Evolutionary conservation across 2,329 filamentous ascomycete genomes (phyloP), one percentile per base, ranked within the genome.

Genomic region (Elsinoe australis): DNA sequence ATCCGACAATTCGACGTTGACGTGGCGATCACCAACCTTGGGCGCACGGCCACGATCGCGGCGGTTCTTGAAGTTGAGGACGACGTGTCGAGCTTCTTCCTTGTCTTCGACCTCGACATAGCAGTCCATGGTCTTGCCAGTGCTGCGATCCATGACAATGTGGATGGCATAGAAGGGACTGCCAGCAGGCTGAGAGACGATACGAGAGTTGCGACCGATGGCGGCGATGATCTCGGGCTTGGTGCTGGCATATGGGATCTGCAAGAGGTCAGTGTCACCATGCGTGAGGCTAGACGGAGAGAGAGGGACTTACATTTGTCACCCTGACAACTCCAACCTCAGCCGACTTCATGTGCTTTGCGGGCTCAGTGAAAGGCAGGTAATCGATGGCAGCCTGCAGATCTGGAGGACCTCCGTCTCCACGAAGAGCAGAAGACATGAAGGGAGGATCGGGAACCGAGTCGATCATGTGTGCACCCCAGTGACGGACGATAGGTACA

Each of bases 91-190:
- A 0, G 73, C 74, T 53, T 71, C 68, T 7, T 51, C 50, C 1
- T 49, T 39, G 14, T 52, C 58, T n/a, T 56, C 52, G 28, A 76
- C 66, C 49, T 78, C 74, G 31, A 74, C 64, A 53, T 66, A 78
- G 51, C 67, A 71, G 46, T 76, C 72, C 67, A 73, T 73, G 1
- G 74, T 76, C 62, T 76, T 77, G 14, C 71, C 72, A n/a, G 72
- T 75, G 17, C 70, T 67, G 17, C 73, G 71, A 52, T 78, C 74
- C 73, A 77, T 76, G 50, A 76, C 72, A 52, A 78, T 74, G 54
- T 77, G 74, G n/a, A 76, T 64, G 0, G 72, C 64, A 34, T 63
- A 69, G 21, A 70, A 73, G 4, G 62, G 54, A 4, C 59, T 54
- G 21, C 59, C 58, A 5, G 24, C 28, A 3, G 59, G 59, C 52